phyloP scores from a whole-genome alignment of 108 stramenopile species.

The Asterionellopsis glacialis region DNA sequence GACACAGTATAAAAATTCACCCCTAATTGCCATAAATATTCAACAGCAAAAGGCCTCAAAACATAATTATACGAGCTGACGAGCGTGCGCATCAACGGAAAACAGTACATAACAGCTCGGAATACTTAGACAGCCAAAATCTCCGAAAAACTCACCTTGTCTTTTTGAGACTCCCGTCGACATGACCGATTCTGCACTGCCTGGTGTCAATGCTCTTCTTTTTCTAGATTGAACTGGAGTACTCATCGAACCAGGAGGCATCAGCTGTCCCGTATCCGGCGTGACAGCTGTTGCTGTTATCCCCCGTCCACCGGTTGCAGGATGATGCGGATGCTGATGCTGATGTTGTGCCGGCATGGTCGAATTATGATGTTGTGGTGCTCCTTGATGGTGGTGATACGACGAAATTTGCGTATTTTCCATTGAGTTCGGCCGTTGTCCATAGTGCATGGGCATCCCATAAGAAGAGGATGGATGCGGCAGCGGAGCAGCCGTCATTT shows the following conservation, averaged over 20 bases:
- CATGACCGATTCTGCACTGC: neutral
- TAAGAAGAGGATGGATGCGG: neutral
- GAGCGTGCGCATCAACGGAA: neutral
- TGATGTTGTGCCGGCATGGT: constrained; percentile 2
- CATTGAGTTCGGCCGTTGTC: constrained; percentile 8
- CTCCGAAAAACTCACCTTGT: constrained; percentile 6
- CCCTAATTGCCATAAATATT: no score
- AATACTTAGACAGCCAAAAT: neutral
- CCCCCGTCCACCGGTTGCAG: constrained; percentile 7
- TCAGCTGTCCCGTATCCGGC: constrained; percentile 17
- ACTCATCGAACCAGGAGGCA: constrained; percentile 22
- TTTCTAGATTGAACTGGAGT: constrained; percentile 8
- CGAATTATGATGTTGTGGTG: constrained; percentile 10
- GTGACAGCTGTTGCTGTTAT: constrained; percentile 25
- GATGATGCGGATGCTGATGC: constrained; percentile 8
- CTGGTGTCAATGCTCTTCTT: neutral
- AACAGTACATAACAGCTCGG: neutral
- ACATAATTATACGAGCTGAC: neutral
- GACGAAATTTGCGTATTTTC: neutral
- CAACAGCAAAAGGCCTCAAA: neutral
- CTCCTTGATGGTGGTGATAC: neutral
- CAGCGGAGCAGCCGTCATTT: no score
- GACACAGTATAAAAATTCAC: no score
- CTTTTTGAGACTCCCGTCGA: constrained; percentile 1
- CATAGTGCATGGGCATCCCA: constrained; percentile 5